phyloP scores from a whole-genome alignment of 202 grass and related monocot species.

The Hordeum pubiflorum region DNA sequence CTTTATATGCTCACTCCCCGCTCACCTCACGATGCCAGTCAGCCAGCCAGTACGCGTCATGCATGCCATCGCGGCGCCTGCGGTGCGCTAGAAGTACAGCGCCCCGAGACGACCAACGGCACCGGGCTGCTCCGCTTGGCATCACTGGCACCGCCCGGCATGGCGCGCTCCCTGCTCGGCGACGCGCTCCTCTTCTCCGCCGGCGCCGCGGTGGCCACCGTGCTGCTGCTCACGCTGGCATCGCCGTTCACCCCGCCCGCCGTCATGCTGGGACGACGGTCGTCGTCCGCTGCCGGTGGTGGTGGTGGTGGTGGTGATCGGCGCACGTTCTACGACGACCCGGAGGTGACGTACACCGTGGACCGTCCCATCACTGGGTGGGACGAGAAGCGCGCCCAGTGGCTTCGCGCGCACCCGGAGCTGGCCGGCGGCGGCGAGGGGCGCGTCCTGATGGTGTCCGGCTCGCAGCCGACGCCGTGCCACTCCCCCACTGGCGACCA shows the following conservation, averaged over 20 bases:
- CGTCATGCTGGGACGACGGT: not conserved
- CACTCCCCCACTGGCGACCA: conserved; percentile 49
- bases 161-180: conserved; percentile 17
- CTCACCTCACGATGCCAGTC: not conserved
- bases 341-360: conserved; percentile 52
- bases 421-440: not conserved
- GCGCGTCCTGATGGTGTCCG: conserved; percentile 68
- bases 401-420: conserved; percentile 48
- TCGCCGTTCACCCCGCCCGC: conserved; percentile 28
- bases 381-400: conserved; percentile 63
- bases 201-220: conserved; percentile 35
- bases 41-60: not conserved
- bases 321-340: conserved; percentile 76
- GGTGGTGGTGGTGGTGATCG: not conserved
- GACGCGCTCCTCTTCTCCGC: conserved; percentile 55
- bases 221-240: conserved; percentile 40
- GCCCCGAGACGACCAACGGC: not conserved
- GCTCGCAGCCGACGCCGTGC: conserved; percentile 75
- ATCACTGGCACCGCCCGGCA: not conserved
- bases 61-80: not conserved
- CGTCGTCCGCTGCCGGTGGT: not conserved
- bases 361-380: conserved; percentile 46
- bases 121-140: not conserved
- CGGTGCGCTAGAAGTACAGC: no score
- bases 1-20: not conserved